Conservation (phyloP, 208 protist species). For the Trypanosoma avium region DNA sequence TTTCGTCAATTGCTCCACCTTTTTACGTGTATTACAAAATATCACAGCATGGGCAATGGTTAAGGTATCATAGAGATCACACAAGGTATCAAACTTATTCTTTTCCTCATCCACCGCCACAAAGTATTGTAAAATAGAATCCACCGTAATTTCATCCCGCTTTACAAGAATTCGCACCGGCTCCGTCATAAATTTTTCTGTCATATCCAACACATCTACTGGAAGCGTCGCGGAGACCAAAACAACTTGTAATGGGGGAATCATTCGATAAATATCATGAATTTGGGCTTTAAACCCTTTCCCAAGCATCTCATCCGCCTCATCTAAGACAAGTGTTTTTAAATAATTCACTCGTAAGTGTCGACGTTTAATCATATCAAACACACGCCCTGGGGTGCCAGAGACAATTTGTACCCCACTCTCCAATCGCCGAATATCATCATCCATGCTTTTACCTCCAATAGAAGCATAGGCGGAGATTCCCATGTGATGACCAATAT, state of each 20-base stretch:
- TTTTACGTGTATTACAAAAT: slow-evolving; percentile 98
- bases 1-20: slow-evolving; percentile 99
- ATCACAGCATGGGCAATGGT: slow-evolving; percentile 99
- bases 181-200: slow-evolving; percentile 98
- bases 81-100: slow-evolving; percentile 99
- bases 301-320: slow-evolving; percentile 99
- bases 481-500: slow-evolving; percentile 94
- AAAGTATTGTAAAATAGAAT: slow-evolving; percentile 98
- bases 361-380: slow-evolving; percentile 96
- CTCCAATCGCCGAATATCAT: slow-evolving; percentile 91
- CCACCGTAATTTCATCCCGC: slow-evolving; percentile 98
- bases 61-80: slow-evolving; percentile 98
- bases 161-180: slow-evolving; percentile 99
- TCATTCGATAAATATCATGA: slow-evolving; percentile 97
- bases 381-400: slow-evolving; percentile 98
- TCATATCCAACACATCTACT: slow-evolving; percentile 94
- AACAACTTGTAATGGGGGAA: slow-evolving; percentile 91
- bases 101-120: slow-evolving; percentile 97
- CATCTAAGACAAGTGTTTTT: slow-evolving; percentile 97
- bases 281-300: slow-evolving; percentile 99
- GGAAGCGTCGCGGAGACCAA: slow-evolving; percentile 91
- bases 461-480: slow-evolving; percentile 88
- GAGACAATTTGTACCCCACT: slow-evolving; percentile 94
- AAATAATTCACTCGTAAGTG: slow-evolving; percentile 85
- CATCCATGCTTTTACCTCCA: slow-evolving; percentile 93